A percentile compares a stretch with the other conserved stretches of the same genome.
Evolutionary conservation across 2,329 filamentous ascomycete genomes (phyloP).

Genomic region (Epichloe brachyelytri): DNA sequence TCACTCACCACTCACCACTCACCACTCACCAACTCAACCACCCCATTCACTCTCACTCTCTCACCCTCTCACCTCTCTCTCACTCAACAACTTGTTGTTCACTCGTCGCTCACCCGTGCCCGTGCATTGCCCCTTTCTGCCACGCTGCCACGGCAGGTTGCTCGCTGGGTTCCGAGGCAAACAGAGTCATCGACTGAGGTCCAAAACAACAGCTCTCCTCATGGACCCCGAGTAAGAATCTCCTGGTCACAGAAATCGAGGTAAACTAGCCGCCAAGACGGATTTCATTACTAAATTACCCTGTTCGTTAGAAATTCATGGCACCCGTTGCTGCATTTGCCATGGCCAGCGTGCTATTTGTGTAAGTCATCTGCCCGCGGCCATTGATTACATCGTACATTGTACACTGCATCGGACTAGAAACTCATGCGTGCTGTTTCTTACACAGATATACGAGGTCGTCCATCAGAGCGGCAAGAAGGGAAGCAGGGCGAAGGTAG

Average conservation of each 20-base stretch:
- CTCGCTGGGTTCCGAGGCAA: too few relatives aligned
- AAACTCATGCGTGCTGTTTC: background rate
- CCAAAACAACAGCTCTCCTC: background rate
- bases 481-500: constrained; percentile 15
- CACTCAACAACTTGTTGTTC: background rate
- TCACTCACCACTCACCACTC: background rate
- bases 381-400: background rate
- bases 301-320: constrained; percentile 26
- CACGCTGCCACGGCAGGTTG: too few relatives aligned
- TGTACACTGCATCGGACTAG: background rate
- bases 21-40: background rate
- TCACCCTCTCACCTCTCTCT: background rate
- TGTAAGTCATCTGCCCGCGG: constrained; percentile 17
- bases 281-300: background rate
- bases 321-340: constrained; percentile 39
- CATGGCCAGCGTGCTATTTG: constrained; percentile 39
- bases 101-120: background rate
- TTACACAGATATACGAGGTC: constrained; percentile 25
- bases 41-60: background rate
- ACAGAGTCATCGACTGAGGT: too few relatives aligned
- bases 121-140: too few relatives aligned
- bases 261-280: background rate
- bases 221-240: constrained; percentile 18
- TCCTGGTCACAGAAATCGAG: background rate
- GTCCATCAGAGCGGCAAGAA: constrained; percentile 26